phyloP scores from a whole-genome alignment of 371 early-diverging fungal species.

The Actinomucor elegans region DNA sequence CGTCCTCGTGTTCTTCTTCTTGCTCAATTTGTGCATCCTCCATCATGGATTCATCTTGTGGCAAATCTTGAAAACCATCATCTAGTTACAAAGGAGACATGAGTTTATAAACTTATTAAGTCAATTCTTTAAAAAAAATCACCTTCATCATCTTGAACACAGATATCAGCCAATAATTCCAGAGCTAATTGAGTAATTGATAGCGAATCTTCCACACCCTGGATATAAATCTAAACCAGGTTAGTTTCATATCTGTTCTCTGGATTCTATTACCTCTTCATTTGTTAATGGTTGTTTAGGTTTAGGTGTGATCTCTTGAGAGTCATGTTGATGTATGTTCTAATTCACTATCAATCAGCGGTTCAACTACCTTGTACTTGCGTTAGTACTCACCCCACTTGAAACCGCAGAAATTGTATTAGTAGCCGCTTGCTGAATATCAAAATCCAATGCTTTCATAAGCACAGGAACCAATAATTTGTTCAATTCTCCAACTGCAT shows the following conservation, averaged over 20 bases:
- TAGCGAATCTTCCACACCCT: slow-evolving; percentile 54
- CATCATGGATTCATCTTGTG: slow-evolving; percentile 7
- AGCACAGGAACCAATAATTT: slow-evolving; percentile 57
- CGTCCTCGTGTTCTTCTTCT: slow-evolving; percentile 36
- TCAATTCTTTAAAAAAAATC: too few species aligned
- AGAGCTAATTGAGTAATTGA: slow-evolving; percentile 73
- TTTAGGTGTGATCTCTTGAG: slow-evolving; percentile 41
- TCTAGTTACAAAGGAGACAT: too few species aligned
- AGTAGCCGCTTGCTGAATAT: slow-evolving; percentile 60
- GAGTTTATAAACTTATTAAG: too few species aligned
- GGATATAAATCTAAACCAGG: slow-evolving; percentile 30
- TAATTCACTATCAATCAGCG: too few species aligned
- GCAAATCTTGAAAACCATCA: slow-evolving; percentile 16
- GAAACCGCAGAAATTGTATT: slow-evolving; percentile 49
- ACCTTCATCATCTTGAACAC: slow-evolving; percentile 65
- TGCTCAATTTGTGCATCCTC: slow-evolving; percentile 2
- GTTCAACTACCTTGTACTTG: too few species aligned
- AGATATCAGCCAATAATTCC: slow-evolving; percentile 85
- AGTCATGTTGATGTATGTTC: slow-evolving; percentile 39
- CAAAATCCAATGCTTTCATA: slow-evolving; percentile 53
- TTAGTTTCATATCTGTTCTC: not conserved
- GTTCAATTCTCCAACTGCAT: slow-evolving; percentile 43
- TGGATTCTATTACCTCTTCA: slow-evolving; percentile 39
- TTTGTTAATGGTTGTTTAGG: slow-evolving; percentile 46
- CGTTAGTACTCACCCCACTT: slow-evolving; percentile 53